phyloP scores from a whole-genome alignment of 345 rosid genomes.

The Pugionium dolabratum region DNA sequence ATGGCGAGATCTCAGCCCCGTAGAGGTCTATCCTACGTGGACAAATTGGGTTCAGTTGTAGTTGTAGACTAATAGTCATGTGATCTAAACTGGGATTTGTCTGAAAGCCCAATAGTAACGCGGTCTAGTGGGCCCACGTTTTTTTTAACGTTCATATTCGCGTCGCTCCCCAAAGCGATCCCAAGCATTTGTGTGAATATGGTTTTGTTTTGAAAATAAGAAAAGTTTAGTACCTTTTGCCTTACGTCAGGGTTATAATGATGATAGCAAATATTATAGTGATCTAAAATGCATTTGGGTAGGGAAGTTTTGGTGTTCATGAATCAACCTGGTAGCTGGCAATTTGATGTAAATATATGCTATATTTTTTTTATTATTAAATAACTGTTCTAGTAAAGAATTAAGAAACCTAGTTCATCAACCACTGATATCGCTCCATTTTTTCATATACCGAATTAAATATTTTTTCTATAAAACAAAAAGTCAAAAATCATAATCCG shows the following conservation, averaged over 20 bases:
- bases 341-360: no score
- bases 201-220: neutral
- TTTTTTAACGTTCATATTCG: neutral
- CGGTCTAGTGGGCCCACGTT: constrained; percentile 24
- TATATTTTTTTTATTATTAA: no score
- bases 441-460: no score
- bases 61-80: constrained; percentile 15
- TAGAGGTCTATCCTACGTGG: constrained; percentile 33
- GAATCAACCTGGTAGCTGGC: no score
- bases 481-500: no score
- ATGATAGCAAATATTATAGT: neutral
- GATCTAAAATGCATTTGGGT: no score
- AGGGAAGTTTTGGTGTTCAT: no score
- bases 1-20: constrained; percentile 35
- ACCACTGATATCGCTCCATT: no score
- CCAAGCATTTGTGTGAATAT: neutral
- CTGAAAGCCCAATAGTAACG: constrained; percentile 2
- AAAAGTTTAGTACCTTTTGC: neutral
- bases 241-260: constrained; percentile 1
- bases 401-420: no score
- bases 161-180: neutral
- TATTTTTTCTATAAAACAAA: no score
- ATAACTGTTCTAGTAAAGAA: no score
- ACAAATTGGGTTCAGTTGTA: constrained; percentile 23
- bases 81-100: constrained; percentile 33